These are phyloP conservation scores for Gaertneriomyces sp. DNA, from an alignment of 192 early-diverging fungal species.

Conservation along the genomic window DNA sequence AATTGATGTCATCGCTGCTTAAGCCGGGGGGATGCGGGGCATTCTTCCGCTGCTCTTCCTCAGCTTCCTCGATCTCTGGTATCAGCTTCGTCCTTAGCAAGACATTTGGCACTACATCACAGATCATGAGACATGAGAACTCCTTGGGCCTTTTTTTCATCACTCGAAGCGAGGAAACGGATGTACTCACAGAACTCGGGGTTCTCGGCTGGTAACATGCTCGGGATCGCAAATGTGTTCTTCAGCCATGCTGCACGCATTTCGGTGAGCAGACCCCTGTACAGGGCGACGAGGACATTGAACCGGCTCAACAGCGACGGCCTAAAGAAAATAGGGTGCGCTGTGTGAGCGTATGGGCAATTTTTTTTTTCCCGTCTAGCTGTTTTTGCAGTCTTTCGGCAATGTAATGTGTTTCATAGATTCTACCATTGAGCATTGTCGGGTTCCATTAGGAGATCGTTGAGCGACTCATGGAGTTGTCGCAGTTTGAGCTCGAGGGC, in stretches of 20 bases:
- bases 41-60: background rate
- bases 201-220: conserved; percentile 5
- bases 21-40: background rate
- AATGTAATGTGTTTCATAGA: background rate
- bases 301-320: conserved; percentile 14
- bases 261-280: conserved; percentile 16
- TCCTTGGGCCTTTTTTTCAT: background rate
- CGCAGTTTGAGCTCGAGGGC: conserved; percentile 1
- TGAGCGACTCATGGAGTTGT: conserved; percentile 14
- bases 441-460: conserved; percentile 12
- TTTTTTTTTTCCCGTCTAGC: background rate
- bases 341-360: background rate
- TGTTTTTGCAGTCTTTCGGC: too few species aligned
- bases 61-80: conserved; percentile 8
- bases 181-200: conserved; percentile 19
- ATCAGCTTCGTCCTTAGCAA: conserved; percentile 19
- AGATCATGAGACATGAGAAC: background rate
- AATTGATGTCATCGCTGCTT: conserved; percentile 2
- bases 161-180: background rate
- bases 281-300: conserved; percentile 25
- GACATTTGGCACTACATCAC: conserved; percentile 12
- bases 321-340: conserved; percentile 1
- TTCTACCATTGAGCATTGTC: conserved; percentile 14
- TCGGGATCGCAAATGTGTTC: conserved; percentile 7
- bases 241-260: conserved; percentile 17